phyloP scores from a whole-genome alignment of 495 filamentous ascomycete species.

The Xeromyces bisporus region DNA sequence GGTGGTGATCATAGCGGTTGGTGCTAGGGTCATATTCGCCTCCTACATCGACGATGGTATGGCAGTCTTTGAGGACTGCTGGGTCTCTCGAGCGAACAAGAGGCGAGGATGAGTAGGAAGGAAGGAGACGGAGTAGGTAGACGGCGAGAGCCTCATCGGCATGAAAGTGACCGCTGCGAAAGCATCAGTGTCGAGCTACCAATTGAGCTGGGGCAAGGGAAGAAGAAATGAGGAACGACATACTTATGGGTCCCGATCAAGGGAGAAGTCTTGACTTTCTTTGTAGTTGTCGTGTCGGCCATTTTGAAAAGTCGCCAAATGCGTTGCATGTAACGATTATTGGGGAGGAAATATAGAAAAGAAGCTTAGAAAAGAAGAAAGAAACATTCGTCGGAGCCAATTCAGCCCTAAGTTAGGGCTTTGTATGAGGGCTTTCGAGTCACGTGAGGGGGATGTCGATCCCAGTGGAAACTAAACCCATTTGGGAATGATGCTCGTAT shows the following conservation, averaged over 20 bases:
- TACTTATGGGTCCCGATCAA: slow-evolving; percentile 80
- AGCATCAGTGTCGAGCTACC: slow-evolving; percentile 7
- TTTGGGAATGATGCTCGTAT: no score
- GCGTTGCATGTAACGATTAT: no score
- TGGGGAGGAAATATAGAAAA: no score
- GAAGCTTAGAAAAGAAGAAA: no score
- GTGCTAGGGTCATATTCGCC: slow-evolving; percentile 63
- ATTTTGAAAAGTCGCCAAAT: slow-evolving; percentile 32
- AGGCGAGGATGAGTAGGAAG: slow-evolving; percentile 53
- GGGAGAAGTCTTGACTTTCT: slow-evolving; percentile 52
- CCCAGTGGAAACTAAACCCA: no score
- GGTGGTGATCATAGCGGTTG: slow-evolving; percentile 92
- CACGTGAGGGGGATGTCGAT: no score
- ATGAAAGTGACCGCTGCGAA: slow-evolving; percentile 74
- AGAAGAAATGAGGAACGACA: slow-evolving; percentile 4
- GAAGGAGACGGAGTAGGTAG: slow-evolving; percentile 81
- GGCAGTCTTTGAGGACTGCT: slow-evolving; percentile 56
- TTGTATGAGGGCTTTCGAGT: no score
- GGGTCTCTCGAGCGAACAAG: slow-evolving; percentile 82
- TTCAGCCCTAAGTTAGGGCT: no score
- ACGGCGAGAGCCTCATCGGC: slow-evolving; percentile 98
- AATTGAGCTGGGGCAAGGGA: slow-evolving; percentile 1
- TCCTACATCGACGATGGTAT: slow-evolving; percentile 91
- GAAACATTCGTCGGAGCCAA: no score
- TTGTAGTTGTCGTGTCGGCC: slow-evolving; percentile 46